phyloP scores from a whole-genome alignment of 805 yeast genomes.

The Candida alai region DNA sequence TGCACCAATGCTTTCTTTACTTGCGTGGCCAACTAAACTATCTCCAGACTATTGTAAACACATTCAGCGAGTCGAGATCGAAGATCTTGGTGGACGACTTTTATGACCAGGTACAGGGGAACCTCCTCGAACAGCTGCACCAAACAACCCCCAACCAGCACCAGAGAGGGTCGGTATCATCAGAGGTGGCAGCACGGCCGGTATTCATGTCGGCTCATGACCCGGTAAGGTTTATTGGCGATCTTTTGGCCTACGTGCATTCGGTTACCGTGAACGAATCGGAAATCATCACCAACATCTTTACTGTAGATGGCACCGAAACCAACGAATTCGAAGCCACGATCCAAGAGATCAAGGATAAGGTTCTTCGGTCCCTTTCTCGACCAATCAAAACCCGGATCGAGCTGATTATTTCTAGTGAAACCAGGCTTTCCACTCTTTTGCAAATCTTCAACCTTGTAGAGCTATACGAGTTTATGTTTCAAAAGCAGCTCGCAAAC shows the following conservation, averaged over 20 bases:
- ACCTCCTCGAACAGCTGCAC: constrained; percentile 10
- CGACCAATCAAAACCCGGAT: constrained; percentile 60
- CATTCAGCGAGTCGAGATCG: constrained; percentile 68
- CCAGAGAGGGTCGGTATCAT: constrained; percentile 2
- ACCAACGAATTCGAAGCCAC: constrained; percentile 27
- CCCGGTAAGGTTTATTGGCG: constrained; percentile 79
- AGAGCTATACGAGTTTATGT: constrained; percentile 69
- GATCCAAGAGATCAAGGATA: constrained; percentile 39
- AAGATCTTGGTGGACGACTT: constrained; percentile 65
- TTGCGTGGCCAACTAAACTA: constrained; percentile 39
- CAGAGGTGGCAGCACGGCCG: constrained; percentile 32
- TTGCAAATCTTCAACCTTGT: constrained; percentile 60
- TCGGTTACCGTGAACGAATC: constrained; percentile 81
- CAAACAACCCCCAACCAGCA: constrained; percentile 1
- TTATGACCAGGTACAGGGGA: constrained; percentile 47
- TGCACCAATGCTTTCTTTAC: constrained; percentile 30
- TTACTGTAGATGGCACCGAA: constrained; percentile 25
- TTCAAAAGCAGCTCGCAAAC: constrained; percentile 38
- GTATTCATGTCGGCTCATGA: constrained; percentile 70
- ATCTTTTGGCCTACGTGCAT: constrained; percentile 83
- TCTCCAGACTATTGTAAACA: constrained; percentile 57
- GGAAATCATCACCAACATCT: constrained; percentile 65
- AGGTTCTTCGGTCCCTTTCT: constrained; percentile 50
- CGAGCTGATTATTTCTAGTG: constrained; percentile 66
- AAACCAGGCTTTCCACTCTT: constrained; percentile 51